Percentiles rank a stretch among this genome's conserved stretches.
Conservation (phyloP, 2,329 filamentous ascomycete species). For the Clarireedia hainanense region DNA sequence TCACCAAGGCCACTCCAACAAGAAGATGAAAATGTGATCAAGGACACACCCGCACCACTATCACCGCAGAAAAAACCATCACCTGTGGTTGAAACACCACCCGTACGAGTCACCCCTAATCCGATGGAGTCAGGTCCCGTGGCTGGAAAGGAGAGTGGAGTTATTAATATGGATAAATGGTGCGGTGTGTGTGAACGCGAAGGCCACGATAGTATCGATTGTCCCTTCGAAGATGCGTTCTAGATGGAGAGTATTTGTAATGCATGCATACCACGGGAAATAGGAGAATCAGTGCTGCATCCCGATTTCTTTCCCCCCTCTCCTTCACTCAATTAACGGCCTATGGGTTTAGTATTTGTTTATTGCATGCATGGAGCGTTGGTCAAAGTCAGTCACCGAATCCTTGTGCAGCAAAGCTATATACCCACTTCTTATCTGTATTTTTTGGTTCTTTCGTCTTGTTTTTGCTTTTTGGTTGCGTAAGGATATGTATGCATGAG, state of each 20-base stretch:
- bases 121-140: slow-evolving; percentile 60
- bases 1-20: slow-evolving; percentile 28
- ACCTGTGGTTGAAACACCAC: slow-evolving; percentile 22
- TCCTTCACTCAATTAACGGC: no score
- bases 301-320: no score
- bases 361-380: no score
- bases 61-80: slow-evolving; percentile 42
- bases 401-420: no score
- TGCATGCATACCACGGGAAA: no score
- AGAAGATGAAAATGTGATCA: slow-evolving; percentile 25
- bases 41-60: slow-evolving; percentile 47
- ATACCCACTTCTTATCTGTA: no score
- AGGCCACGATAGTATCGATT: slow-evolving; percentile 92
- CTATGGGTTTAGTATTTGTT: no score
- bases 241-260: slow-evolving; percentile 22
- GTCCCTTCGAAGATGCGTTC: slow-evolving; percentile 80
- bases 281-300: no score
- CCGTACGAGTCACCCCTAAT: slow-evolving; percentile 48
- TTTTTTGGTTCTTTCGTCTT: no score
- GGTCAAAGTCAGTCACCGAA: no score
- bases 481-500: no score
- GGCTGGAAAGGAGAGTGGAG: slow-evolving; percentile 69
- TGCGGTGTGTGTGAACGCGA: slow-evolving; percentile 94
- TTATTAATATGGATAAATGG: slow-evolving; percentile 84
- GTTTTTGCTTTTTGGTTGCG: no score